Percentiles rank a stretch among this genome's conserved stretches.
These are phyloP conservation scores for Wickerhamomyces canadensis DNA, from an alignment of 805 yeast genomes.

Conservation along the genomic window DNA sequence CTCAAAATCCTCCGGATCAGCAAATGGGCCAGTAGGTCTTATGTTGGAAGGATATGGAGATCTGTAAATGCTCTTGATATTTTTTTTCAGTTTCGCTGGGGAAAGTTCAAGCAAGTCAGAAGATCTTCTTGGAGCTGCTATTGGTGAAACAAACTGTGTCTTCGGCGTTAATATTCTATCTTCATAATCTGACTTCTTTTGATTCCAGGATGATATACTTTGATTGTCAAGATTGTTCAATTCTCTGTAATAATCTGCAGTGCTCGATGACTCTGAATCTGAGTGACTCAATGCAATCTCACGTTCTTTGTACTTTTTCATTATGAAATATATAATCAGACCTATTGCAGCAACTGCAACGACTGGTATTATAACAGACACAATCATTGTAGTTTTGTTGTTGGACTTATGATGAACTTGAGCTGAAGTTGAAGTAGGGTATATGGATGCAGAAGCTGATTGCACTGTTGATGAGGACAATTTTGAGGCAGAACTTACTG, in stretches of 20 bases:
- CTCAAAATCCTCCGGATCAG: constrained; percentile 21
- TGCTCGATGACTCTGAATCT: constrained; percentile 6
- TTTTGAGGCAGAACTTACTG: neutral
- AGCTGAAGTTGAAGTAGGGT: neutral
- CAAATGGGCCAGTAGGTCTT: constrained; percentile 14
- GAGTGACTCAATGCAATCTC: neutral
- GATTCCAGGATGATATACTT: constrained; percentile 21
- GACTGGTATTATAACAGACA: constrained; percentile 23
- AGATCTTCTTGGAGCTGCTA: constrained; percentile 2
- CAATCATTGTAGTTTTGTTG: constrained; percentile 9
- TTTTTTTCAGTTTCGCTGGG: constrained; percentile 2
- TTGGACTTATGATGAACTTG: neutral
- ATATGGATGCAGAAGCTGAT: neutral
- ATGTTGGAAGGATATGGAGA: neutral
- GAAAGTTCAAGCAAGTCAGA: constrained; percentile 7
- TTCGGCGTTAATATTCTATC: neutral
- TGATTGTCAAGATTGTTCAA: constrained; percentile 18
- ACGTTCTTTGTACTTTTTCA: constrained; percentile 5
- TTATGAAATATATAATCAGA: constrained; percentile 5
- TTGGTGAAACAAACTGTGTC: neutral
- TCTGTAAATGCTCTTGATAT: constrained; percentile 5
- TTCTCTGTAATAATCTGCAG: constrained; percentile 18
- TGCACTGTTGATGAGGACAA: neutral
- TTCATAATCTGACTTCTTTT: constrained; percentile 19
- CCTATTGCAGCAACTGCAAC: constrained; percentile 15